Percentiles rank a stretch among this genome's conserved stretches.
Evolutionary conservation across 192 early-diverging fungal genomes (phyloP).

Genomic region (Coemansia sp.): DNA sequence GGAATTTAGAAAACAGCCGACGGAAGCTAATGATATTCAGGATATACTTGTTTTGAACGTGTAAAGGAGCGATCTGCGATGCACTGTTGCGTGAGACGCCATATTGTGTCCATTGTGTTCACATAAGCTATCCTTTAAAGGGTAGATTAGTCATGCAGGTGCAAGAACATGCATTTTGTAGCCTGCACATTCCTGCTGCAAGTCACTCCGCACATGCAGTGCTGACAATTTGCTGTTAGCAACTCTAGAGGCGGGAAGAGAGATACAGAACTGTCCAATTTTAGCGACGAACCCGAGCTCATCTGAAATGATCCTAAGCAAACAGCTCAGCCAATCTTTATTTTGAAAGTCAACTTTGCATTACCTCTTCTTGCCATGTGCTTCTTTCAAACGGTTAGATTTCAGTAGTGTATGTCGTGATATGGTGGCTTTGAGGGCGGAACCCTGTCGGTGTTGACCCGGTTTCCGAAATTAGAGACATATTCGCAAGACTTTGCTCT

Average conservation of each 20-base stretch:
- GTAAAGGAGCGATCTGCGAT: neutral
- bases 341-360: no score
- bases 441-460: no score
- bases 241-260: no score
- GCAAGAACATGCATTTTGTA: neutral
- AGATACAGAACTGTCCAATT: neutral
- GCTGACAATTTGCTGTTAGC: no score
- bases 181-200: neutral
- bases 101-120: neutral
- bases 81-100: neutral
- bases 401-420: no score
- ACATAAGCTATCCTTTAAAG: neutral
- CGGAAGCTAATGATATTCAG: neutral
- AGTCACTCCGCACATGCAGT: neutral
- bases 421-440: no score
- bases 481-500: no score
- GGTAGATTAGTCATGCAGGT: neutral
- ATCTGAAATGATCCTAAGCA: neutral
- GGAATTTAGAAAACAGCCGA: neutral
- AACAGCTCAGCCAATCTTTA: no score
- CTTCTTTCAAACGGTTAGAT: no score
- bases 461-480: no score
- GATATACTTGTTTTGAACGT: neutral
- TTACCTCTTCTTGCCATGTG: no score
- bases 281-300: neutral